phyloP scores from a whole-genome alignment of 148 eudicot species.

The Beta vulgaris region DNA sequence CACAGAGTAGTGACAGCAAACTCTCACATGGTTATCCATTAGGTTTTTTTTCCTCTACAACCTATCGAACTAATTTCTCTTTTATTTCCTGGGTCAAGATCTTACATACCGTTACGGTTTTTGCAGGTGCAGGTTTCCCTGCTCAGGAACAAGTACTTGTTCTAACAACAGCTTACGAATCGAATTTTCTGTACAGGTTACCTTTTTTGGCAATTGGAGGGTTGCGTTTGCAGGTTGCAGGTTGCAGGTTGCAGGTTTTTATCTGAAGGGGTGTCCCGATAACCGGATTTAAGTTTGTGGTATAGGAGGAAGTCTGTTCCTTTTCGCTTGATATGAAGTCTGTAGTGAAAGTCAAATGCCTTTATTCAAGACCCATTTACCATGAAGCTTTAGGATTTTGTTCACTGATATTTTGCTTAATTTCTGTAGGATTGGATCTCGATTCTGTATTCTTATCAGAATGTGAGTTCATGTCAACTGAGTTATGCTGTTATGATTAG shows the following conservation, averaged over 20 bases:
- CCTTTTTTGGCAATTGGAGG: slow-evolving; percentile 25
- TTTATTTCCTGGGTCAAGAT: not conserved
- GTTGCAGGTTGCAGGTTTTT: slow-evolving; percentile 26
- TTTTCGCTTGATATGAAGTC: not conserved
- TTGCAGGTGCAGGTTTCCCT: slow-evolving; percentile 61
- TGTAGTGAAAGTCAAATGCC: not conserved
- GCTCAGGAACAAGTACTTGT: slow-evolving; percentile 33
- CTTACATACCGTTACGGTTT: slow-evolving; percentile 25
- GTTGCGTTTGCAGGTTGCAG: slow-evolving; percentile 44
- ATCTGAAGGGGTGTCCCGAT: not conserved
- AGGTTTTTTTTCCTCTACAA: slow-evolving; percentile 6
- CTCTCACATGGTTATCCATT: slow-evolving; percentile 7
- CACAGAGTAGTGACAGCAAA: slow-evolving; percentile 19
- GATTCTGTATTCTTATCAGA: no score
- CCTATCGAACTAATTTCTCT: not conserved
- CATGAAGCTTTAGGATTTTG: not conserved
- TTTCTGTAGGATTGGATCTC: not conserved
- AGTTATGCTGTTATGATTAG: no score
- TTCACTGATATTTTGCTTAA: not conserved
- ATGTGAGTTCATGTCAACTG: no score
- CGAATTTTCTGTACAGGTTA: slow-evolving; percentile 38
- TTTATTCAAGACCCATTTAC: not conserved
- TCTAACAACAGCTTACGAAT: slow-evolving; percentile 24
- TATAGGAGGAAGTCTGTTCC: not conserved
- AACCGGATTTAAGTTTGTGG: not conserved